Evolutionary conservation across 495 filamentous ascomycete species (phyloP).

Genomic region (Neurospora sp.): DNA sequence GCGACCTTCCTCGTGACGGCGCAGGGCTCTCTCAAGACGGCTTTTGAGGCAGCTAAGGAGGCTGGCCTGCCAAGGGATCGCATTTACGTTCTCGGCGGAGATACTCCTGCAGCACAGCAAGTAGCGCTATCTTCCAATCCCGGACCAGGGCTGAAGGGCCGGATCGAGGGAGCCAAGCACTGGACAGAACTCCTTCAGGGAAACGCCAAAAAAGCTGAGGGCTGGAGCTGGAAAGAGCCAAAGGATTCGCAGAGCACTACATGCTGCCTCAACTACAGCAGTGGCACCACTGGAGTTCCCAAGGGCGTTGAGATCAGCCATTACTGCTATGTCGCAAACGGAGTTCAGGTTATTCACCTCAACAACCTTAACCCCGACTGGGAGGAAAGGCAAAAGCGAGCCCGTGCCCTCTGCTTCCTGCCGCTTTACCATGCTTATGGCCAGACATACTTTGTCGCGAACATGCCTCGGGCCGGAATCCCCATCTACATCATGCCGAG

Average conservation of each 20-base stretch:
- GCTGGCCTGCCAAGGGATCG: slow-evolving; percentile 48
- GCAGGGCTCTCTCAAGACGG: slow-evolving; percentile 46
- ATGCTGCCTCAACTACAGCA: slow-evolving; percentile 58
- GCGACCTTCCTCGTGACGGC: slow-evolving; percentile 55
- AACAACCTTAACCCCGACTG: slow-evolving; percentile 35
- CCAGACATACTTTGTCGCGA: slow-evolving; percentile 36
- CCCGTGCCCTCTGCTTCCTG: slow-evolving; percentile 42
- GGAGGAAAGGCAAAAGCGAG: slow-evolving; percentile 18
- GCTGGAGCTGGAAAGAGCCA: slow-evolving; percentile 35
- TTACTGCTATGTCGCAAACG: slow-evolving; percentile 61
- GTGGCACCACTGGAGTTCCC: slow-evolving; percentile 72
- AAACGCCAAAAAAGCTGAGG: slow-evolving; percentile 30
- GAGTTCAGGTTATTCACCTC: slow-evolving; percentile 41
- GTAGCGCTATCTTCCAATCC: slow-evolving; percentile 31
- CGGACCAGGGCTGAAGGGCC: slow-evolving; percentile 24
- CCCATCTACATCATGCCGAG: slow-evolving; percentile 63
- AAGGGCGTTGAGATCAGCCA: slow-evolving; percentile 80
- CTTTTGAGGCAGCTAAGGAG: slow-evolving; percentile 54
- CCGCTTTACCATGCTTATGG: slow-evolving; percentile 68
- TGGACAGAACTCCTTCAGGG: slow-evolving; percentile 34
- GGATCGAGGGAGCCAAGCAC: slow-evolving; percentile 26
- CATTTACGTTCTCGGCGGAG: slow-evolving; percentile 37
- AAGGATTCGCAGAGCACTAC: slow-evolving; percentile 22
- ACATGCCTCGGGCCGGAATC: slow-evolving; percentile 21
- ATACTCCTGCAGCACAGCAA: slow-evolving; percentile 18